Evolutionary conservation across 139 green algal genomes (phyloP).

Genomic region (Chlorella ohadii): DNA sequence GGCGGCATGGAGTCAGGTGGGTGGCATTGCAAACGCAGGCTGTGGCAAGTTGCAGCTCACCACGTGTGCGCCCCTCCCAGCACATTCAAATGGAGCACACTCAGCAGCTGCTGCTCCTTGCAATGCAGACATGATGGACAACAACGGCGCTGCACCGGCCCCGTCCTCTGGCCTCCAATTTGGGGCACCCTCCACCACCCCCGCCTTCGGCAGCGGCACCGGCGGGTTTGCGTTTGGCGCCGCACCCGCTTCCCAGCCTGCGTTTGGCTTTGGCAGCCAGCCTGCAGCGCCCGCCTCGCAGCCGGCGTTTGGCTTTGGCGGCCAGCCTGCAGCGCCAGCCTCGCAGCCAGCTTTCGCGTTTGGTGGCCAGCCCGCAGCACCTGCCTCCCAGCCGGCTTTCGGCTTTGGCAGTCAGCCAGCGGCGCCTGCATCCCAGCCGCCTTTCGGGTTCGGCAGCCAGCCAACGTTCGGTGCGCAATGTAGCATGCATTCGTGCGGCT

Average conservation of each 20-base stretch:
- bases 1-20: not conserved
- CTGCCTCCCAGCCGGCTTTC: not conserved
- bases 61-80: no score
- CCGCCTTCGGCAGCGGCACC: constrained; percentile 4
- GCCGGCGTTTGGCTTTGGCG: not conserved
- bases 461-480: not conserved
- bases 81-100: no score
- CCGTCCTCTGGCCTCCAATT: constrained; percentile 6
- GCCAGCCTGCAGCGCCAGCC: not conserved
- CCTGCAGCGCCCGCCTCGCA: not conserved
- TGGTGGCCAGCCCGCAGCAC: not conserved
- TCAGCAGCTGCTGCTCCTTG: not conserved
- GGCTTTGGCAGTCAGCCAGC: not conserved
- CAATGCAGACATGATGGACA: constrained; percentile 2
- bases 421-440: not conserved
- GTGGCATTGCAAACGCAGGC: no score
- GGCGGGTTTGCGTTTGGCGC: not conserved
- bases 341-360: constrained; percentile 2
- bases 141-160: not conserved
- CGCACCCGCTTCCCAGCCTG: not conserved
- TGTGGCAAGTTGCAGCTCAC: no score
- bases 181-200: not conserved
- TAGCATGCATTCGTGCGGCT: no score
- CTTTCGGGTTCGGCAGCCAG: not conserved
- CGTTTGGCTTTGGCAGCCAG: constrained; percentile 4